These are phyloP conservation scores for Ceratocystiopsis minuta DNA, from an alignment of 2,329 filamentous ascomycete genomes.

Conservation along the genomic window DNA sequence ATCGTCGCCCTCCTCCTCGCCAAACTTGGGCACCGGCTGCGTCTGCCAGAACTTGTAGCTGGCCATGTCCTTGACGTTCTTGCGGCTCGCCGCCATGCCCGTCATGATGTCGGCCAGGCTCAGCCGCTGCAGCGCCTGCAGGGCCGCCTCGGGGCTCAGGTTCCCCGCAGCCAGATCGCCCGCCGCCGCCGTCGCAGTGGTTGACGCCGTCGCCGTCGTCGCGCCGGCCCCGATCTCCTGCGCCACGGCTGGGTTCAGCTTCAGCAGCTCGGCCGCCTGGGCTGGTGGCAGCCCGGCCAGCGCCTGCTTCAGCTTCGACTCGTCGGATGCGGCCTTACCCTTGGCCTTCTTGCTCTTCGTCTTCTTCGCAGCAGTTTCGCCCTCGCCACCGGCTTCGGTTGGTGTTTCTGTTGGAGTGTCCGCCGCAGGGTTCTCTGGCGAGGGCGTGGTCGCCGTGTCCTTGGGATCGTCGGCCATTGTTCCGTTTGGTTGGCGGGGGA, in stretches of 20 bases:
- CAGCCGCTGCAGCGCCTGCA: conserved; percentile 41
- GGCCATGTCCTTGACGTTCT: conserved; percentile 91
- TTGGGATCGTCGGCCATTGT: no score
- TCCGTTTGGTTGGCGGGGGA: no score
- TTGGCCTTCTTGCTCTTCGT: conserved; percentile 31
- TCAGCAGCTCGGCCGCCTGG: conserved; percentile 47
- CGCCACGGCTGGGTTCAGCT: conserved; percentile 54
- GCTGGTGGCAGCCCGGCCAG: conserved; percentile 34
- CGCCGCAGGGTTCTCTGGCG: no score
- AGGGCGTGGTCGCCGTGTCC: no score
- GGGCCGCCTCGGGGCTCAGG: conserved; percentile 18
- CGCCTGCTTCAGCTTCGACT: conserved; percentile 29
- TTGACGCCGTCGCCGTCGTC: conserved; percentile 5
- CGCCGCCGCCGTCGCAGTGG: neutral
- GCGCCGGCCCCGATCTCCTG: conserved; percentile 27
- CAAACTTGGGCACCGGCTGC: conserved; percentile 81
- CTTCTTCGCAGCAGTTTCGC: conserved; percentile 46
- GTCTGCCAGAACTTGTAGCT: conserved; percentile 98
- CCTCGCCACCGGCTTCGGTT: neutral
- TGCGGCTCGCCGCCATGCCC: conserved; percentile 56
- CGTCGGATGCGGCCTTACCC: conserved; percentile 14
- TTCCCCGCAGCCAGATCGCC: neutral
- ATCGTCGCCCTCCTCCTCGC: conserved; percentile 20
- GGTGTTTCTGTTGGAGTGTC: neutral
- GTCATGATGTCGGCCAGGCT: conserved; percentile 57